phyloP scores from a whole-genome alignment of 805 yeast species.

The Zygosaccharomyces kombuchaensis region DNA sequence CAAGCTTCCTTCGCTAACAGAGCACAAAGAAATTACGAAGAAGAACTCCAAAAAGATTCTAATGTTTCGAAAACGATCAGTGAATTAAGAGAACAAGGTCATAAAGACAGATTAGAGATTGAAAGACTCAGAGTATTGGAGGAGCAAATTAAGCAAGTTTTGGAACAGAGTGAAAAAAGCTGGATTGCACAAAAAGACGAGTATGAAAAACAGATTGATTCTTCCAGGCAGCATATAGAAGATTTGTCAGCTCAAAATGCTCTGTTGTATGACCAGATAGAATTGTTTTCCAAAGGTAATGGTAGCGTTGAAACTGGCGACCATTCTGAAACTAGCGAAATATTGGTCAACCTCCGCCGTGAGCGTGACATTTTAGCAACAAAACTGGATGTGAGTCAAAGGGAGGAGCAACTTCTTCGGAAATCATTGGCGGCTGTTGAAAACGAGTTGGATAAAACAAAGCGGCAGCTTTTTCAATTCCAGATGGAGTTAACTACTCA shows the following conservation, averaged over 20 bases:
- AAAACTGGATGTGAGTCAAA: constrained; percentile 47
- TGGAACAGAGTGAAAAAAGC: constrained; percentile 39
- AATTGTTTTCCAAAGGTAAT: constrained; percentile 31
- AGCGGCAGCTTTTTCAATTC: constrained; percentile 42
- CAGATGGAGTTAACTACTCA: constrained; percentile 34
- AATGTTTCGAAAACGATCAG: constrained; percentile 43
- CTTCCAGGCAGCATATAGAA: constrained; percentile 42
- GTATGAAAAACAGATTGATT: constrained; percentile 46
- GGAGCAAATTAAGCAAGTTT: constrained; percentile 30
- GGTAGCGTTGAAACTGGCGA: background rate
- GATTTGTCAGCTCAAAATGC: constrained; percentile 66
- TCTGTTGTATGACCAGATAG: constrained; percentile 65
- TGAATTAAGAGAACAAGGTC: constrained; percentile 38
- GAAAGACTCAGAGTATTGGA: constrained; percentile 28
- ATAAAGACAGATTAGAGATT: constrained; percentile 28
- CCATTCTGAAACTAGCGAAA: constrained; percentile 43
- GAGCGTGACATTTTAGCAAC: constrained; percentile 70
- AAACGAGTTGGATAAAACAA: constrained; percentile 49
- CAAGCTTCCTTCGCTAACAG: constrained; percentile 47
- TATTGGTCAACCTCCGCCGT: constrained; percentile 60
- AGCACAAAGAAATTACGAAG: constrained; percentile 51
- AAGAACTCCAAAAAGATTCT: constrained; percentile 52
- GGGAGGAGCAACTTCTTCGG: constrained; percentile 52
- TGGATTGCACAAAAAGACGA: constrained; percentile 44
- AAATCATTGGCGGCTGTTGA: constrained; percentile 45